phyloP scores from a whole-genome alignment of 1,139 yeast species.

The Pichia sp. region DNA sequence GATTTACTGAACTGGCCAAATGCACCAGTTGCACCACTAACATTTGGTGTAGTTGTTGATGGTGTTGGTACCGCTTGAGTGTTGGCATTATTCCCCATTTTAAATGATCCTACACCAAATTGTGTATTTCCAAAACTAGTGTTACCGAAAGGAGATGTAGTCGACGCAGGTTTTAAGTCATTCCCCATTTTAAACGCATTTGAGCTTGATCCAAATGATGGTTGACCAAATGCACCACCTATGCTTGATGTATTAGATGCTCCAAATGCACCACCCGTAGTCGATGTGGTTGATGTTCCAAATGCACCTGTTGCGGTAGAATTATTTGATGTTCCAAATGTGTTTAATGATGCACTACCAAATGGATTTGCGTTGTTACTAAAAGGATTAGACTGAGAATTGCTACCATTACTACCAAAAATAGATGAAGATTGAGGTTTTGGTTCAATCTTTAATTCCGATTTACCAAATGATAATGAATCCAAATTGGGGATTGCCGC shows the following conservation, averaged over 20 bases:
- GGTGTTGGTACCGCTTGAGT: conserved; percentile 7
- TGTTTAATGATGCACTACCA: conserved; percentile 3
- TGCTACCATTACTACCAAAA: conserved; percentile 8
- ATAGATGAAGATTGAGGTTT: not conserved
- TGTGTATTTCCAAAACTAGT: conserved; percentile 7
- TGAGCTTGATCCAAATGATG: not conserved
- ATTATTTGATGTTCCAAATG: conserved; percentile 2
- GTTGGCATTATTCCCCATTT: conserved; percentile 1
- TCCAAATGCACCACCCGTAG: conserved; percentile 14
- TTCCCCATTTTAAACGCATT: not conserved
- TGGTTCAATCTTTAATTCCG: not conserved
- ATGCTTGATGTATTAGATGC: not conserved
- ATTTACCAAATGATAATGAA: conserved; percentile 5
- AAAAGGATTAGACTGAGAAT: conserved; percentile 12
- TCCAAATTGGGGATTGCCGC: not conserved
- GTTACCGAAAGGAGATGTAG: not conserved
- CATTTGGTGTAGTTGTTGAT: not conserved
- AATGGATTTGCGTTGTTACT: not conserved
- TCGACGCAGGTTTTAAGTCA: not conserved
- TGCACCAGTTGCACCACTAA: conserved; percentile 1
- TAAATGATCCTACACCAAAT: conserved; percentile 1
- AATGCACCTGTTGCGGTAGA: not conserved
- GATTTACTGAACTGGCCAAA: conserved; percentile 1
- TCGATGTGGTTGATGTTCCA: conserved; percentile 2
- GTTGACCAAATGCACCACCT: not conserved